Base-by-base conservation (phyloP, 2,329 filamentous ascomycete genomes). In the Diplocarpon mali region DNA sequence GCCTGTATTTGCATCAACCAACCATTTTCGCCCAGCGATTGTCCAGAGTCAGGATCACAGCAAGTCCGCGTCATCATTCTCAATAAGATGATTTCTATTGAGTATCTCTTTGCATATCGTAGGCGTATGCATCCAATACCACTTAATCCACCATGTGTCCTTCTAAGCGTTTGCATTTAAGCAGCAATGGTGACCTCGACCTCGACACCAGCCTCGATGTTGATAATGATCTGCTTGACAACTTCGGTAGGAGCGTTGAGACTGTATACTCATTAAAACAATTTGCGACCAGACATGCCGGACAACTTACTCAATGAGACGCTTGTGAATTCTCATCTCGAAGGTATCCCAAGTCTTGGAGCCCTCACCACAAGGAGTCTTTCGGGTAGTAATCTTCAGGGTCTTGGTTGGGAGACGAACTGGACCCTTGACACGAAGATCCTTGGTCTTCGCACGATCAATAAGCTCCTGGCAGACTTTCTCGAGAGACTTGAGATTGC, bases 251-350 rank as follows among this genome's bases (percentile, higher is more conserved):
- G 92, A 62, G 92, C 92, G 73, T 93, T 89, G 59, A 98, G 76
- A 71, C 80, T 85, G 53, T 48, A 30, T 39, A 27, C 30, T 11
- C 24, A 40, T 53, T 49, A 59, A 51, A 55, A 54, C 14, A 46
- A 45, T 39, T 20, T 31, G 45, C 14, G 9, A 35, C 31, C 34
- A 16, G 12, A 30, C 13, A 27, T 40, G 3, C 37, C 44, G 39
- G n/a, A 41, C 34, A 36, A 76, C 80, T 63, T 67, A 85, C 80
- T 95, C 89, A 67, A 95, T 95, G 66, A 95, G 78, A 62, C 89
- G 85, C 84, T 95, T 95, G 81, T 95, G 88, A 69, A 95, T 94
- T 75, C 90, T 84, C 88, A 98, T 93, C 83, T 98, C 90, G 72
- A 77, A 98, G 70, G 78, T 82, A 70, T 96, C 92, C 92, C 92